Evolutionary conservation across 345 rosid species (phyloP).

Genomic region (Camelina laxa): DNA sequence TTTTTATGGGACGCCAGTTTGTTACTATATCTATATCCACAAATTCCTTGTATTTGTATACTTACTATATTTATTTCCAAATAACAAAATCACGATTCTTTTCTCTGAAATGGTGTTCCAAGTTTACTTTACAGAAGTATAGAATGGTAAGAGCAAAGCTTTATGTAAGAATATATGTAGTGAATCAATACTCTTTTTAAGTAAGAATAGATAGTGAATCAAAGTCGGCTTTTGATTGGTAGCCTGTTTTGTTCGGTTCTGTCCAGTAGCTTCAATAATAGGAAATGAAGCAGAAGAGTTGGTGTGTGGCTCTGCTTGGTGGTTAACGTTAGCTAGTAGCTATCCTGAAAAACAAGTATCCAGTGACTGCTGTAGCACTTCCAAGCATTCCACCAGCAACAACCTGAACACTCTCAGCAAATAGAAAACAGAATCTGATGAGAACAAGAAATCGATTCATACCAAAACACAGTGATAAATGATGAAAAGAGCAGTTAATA

Average conservation of each 20-base stretch:
- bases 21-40: neutral
- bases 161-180: neutral
- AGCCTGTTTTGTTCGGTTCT: neutral
- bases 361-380: slow-evolving; percentile 60
- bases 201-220: neutral
- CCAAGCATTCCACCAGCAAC: slow-evolving; percentile 87
- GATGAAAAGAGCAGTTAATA: neutral
- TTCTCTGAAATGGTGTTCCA: slow-evolving; percentile 14
- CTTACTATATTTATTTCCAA: slow-evolving; percentile 25
- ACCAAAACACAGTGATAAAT: slow-evolving; percentile 7
- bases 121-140: slow-evolving; percentile 35
- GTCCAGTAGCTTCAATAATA: slow-evolving; percentile 13
- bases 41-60: slow-evolving; percentile 30
- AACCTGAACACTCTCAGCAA: slow-evolving; percentile 62
- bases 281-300: slow-evolving; percentile 20
- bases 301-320: neutral
- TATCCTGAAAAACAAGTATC: slow-evolving; percentile 56
- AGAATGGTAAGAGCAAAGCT: slow-evolving; percentile 8
- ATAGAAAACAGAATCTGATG: slow-evolving; percentile 15
- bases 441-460: neutral
- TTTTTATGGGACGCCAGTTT: too few species aligned
- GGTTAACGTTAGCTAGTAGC: slow-evolving; percentile 31
- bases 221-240: slow-evolving; percentile 13
- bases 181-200: too few species aligned
- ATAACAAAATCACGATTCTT: slow-evolving; percentile 6